phyloP scores from a whole-genome alignment of 139 green algal genomes.

The Micractinium conductrix region DNA sequence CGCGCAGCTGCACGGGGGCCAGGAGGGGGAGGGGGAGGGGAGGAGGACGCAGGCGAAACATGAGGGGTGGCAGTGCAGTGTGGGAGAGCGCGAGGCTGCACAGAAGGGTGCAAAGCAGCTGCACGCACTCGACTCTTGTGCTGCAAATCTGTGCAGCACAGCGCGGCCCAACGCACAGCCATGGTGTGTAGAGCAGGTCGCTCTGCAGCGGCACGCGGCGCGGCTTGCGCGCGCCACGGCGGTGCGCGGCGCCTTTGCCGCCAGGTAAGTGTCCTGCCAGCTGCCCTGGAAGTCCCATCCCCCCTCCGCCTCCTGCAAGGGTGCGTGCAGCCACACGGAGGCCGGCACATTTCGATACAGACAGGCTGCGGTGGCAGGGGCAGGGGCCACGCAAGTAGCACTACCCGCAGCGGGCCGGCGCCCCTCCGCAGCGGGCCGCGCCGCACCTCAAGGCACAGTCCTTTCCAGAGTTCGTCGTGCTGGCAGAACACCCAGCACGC shows the following conservation, averaged over 20 bases:
- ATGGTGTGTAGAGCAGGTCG: constrained; percentile 92
- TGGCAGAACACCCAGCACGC: constrained; percentile 83
- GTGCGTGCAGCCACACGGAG: no score
- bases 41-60: neutral
- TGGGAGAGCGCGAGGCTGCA: no score
- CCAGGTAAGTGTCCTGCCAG: constrained; percentile 71
- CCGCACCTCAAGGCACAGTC: constrained; percentile 79
- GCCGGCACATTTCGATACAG: no score
- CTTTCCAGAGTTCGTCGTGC: constrained; percentile 91
- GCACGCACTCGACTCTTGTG: neutral
- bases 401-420: no score
- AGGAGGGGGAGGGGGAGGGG: neutral
- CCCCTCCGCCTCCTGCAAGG: constrained; percentile 42
- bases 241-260: neutral
- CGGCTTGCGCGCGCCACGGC: neutral
- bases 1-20: constrained; percentile 12
- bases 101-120: neutral
- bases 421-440: no score
- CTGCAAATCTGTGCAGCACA: constrained; percentile 15
- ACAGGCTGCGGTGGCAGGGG: no score
- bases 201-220: constrained; percentile 58
- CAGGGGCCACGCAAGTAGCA: no score
- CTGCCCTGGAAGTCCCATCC: constrained; percentile 49
- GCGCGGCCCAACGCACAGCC: constrained; percentile 65
- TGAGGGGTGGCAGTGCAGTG: no score